Evolutionary conservation across 1,284 basidiomycete species (phyloP), one percentile per base, ranked within the genome.

Genomic region (Rhodofomes roseus): DNA sequence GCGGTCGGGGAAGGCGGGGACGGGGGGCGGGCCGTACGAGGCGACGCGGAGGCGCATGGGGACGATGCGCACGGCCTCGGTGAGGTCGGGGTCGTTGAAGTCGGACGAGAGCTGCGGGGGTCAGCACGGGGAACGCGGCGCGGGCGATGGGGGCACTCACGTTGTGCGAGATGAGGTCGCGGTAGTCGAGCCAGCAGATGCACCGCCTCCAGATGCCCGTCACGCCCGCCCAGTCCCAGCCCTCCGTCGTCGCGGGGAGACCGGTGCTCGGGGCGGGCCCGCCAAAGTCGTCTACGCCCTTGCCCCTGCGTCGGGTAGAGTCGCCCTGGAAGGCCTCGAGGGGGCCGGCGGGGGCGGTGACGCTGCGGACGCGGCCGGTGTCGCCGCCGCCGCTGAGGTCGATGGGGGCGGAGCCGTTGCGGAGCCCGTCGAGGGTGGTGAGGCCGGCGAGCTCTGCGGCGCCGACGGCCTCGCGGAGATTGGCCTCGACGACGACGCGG

Each of bases 191-290:
- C 83, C 83, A 85, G 59, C 80, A 85, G 12, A 84, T 75, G 41
- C 78, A 79, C 11, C 83, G 79, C 82, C 77, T 76, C 83, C 84
- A 85, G 59, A 78, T 71, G 14, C 84, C 84, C 34, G 74, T 70
- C 1, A 79, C 81, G 6, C 83, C 84, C 1, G 84, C 84, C 83
- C 83, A 85, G 63, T 85, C 83, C 82, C 82, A 85, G 0, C 63
- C 20, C 41, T 63, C 40, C 41, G 53, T 44, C 16, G 37, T 14
- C 7, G 34, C 7, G 34, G 37, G 37, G 16, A 6, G 12, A 14
- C 37, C 14, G 7, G 3, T 39, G 37, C 36, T 5, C 12, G 20
- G 8, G 23, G 25, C 27, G 6, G 25, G 25, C n/a, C 14, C 40
- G 20, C 39, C 54, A 44, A 23, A 41, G 14, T 20, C 40, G 34